Conservation (phyloP, 176 grass and related monocot genomes). For the Zizania latifolia region DNA sequence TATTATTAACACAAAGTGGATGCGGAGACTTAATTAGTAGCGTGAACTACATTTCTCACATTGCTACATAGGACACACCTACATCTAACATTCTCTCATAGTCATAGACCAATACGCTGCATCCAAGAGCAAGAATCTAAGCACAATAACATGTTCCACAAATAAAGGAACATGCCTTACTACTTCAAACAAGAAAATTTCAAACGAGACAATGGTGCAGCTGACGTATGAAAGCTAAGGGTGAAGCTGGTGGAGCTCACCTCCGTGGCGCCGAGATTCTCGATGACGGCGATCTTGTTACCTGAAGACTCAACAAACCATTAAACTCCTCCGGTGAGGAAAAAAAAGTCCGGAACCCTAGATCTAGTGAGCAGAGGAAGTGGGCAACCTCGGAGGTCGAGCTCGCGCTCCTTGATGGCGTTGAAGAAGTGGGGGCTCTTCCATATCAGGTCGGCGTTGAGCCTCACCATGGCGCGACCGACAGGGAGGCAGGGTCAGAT, state of each 20-base stretch:
- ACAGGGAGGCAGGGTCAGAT: background rate
- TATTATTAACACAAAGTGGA: background rate
- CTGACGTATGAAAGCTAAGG: background rate
- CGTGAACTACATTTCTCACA: background rate
- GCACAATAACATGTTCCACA: background rate
- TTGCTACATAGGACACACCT: background rate
- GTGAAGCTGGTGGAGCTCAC: slow-evolving; percentile 31
- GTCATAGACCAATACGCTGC: too few species aligned
- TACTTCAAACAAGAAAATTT: background rate
- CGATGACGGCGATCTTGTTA: slow-evolving; percentile 91
- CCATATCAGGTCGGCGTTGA: slow-evolving; percentile 91
- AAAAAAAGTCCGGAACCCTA: slow-evolving; percentile 18
- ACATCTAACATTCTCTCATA: background rate
- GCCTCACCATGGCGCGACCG: slow-evolving; percentile 58
- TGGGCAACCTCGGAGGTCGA: slow-evolving; percentile 67
- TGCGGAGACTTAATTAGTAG: background rate
- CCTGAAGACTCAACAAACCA: slow-evolving; percentile 11
- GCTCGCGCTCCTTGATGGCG: slow-evolving; percentile 83
- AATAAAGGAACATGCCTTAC: background rate
- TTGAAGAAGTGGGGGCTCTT: slow-evolving; percentile 99
- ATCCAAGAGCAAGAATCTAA: background rate
- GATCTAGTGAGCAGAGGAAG: slow-evolving; percentile 3
- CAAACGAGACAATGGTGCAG: background rate
- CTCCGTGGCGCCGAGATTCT: slow-evolving; percentile 93
- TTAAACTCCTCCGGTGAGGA: background rate